Evolutionary conservation across 2,329 filamentous ascomycete species (phyloP).

Genomic region (Tolypocladium guangdongense): DNA sequence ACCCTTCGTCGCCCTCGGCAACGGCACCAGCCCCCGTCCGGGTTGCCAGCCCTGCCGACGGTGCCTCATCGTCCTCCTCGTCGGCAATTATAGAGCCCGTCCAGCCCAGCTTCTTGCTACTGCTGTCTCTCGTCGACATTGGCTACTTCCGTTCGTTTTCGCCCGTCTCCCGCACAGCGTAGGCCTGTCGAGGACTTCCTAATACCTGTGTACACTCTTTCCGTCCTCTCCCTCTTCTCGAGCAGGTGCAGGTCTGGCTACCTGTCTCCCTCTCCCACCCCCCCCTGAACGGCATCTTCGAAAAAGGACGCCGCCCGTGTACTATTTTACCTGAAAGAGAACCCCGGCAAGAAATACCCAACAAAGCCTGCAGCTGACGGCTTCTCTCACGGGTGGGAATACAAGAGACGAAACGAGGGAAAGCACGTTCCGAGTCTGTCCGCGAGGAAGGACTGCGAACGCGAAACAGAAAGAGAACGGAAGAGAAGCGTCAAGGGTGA

Average conservation of each 20-base stretch:
- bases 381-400: background rate
- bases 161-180: constrained; percentile 1
- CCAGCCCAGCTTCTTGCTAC: too few species aligned
- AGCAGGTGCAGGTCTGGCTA: constrained; percentile 42
- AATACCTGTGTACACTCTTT: constrained; percentile 29
- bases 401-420: background rate
- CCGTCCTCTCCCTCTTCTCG: constrained; percentile 25
- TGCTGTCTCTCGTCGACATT: constrained; percentile 1
- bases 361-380: background rate
- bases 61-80: background rate
- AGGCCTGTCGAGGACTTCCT: constrained; percentile 5
- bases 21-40: constrained; percentile 5
- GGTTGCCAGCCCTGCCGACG: constrained; percentile 4
- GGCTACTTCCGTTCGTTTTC: constrained; percentile 4
- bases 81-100: constrained; percentile 9
- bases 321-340: background rate
- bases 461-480: constrained; percentile 2
- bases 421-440: too few species aligned
- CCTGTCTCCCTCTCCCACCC: constrained; percentile 22
- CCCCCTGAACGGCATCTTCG: background rate
- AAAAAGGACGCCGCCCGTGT: background rate
- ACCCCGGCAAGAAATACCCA: background rate
- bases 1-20: constrained; percentile 6
- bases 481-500: background rate
- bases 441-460: background rate